phyloP scores from a whole-genome alignment of 805 yeast species.

The Ogataea nitratoaversa region DNA sequence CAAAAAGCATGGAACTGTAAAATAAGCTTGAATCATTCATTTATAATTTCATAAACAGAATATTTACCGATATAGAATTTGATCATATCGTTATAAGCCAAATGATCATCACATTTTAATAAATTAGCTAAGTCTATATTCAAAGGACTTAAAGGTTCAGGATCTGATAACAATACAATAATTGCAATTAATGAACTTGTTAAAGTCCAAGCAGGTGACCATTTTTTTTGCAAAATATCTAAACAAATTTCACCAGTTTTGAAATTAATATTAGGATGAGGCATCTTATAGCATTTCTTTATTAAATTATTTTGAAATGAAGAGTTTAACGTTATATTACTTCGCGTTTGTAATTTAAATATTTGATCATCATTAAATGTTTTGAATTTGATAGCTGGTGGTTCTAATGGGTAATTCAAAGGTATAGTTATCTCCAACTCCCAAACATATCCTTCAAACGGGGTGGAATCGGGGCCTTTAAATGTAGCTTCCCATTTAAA shows the following conservation, averaged over 20 bases:
- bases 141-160: slow-evolving; percentile 69
- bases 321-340: no score
- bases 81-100: slow-evolving; percentile 40
- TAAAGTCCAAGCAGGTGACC: slow-evolving; percentile 77
- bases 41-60: slow-evolving; percentile 14
- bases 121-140: slow-evolving; percentile 67
- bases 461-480: slow-evolving; percentile 48
- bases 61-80: slow-evolving; percentile 32
- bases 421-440: slow-evolving; percentile 43
- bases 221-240: slow-evolving; percentile 53
- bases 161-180: slow-evolving; percentile 51
- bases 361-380: slow-evolving; percentile 11
- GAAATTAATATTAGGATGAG: slow-evolving; percentile 49
- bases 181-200: slow-evolving; percentile 53
- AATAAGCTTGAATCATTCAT: slow-evolving; percentile 2
- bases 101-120: slow-evolving; percentile 42
- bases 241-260: slow-evolving; percentile 67
- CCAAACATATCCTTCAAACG: slow-evolving; percentile 53
- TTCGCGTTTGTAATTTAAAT: slow-evolving; percentile 3
- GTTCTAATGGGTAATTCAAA: slow-evolving; percentile 49
- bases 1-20: no score
- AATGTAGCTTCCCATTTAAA: slow-evolving; percentile 49
- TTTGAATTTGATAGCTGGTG: slow-evolving; percentile 51
- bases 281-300: slow-evolving; percentile 26
- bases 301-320: no score